A percentile compares a stretch with the other conserved stretches of the same genome.
Evolutionary conservation across 352 stramenopile species (phyloP).

Genomic region (Globisporangium emineosum): DNA sequence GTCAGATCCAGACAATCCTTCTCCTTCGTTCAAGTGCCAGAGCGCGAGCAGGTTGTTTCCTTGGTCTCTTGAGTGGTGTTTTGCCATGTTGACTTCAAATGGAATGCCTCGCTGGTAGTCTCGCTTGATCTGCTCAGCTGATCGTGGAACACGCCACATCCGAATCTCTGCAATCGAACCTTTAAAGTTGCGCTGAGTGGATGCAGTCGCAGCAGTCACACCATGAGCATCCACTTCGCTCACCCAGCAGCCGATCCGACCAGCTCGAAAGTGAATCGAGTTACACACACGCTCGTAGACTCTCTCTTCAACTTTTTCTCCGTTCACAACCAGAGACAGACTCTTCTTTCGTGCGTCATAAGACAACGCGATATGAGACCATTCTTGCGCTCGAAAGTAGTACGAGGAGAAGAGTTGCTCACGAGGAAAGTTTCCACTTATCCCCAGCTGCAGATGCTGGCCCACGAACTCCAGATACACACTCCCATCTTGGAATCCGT

Average conservation of each 20-base stretch:
- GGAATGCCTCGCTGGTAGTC: slow-evolving; percentile 71
- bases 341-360: slow-evolving; percentile 34
- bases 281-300: slow-evolving; percentile 40
- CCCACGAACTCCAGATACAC: slow-evolving; percentile 75
- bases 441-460: slow-evolving; percentile 58
- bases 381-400: slow-evolving; percentile 56
- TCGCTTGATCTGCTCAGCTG: slow-evolving; percentile 36
- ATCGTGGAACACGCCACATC: slow-evolving; percentile 56
- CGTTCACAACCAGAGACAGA: slow-evolving; percentile 59
- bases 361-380: slow-evolving; percentile 62
- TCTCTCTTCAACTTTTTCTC: slow-evolving; percentile 29
- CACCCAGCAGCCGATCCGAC: slow-evolving; percentile 73
- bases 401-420: slow-evolving; percentile 61
- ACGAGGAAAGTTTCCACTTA: slow-evolving; percentile 70
- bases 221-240: slow-evolving; percentile 41
- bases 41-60: slow-evolving; percentile 37
- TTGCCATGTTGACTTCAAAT: slow-evolving; percentile 19
- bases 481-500: slow-evolving; percentile 63
- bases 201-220: slow-evolving; percentile 24
- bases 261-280: slow-evolving; percentile 46
- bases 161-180: slow-evolving; percentile 74
- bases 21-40: slow-evolving; percentile 78
- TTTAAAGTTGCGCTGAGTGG: slow-evolving; percentile 62
- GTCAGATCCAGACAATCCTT: slow-evolving; percentile 65
- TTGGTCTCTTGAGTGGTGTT: slow-evolving; percentile 10